These are phyloP conservation scores for Candida ponderosae DNA, from an alignment of 805 yeast species.

Conservation along the genomic window DNA sequence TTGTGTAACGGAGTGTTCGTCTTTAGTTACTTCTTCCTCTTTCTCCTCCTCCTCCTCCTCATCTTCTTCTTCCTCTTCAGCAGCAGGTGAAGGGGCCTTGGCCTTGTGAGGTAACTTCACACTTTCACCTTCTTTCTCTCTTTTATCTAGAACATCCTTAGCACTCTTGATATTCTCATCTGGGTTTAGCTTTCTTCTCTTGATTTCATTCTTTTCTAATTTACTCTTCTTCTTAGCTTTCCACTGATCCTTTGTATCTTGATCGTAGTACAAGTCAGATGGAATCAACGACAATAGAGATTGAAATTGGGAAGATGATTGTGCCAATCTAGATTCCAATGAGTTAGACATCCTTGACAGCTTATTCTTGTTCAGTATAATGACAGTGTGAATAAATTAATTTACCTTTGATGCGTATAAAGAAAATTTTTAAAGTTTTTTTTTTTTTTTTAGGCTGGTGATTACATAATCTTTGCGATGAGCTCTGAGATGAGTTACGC, in stretches of 20 bases:
- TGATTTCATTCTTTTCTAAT: conserved; percentile 51
- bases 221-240: conserved; percentile 70
- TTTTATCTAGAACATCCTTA: conserved; percentile 48
- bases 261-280: conserved; percentile 90
- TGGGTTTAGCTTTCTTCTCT: conserved; percentile 73
- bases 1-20: conserved; percentile 16
- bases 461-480: too few relatives aligned
- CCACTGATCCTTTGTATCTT: conserved; percentile 87
- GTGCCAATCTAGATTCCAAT: not conserved
- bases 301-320: conserved; percentile 64
- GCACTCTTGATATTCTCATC: conserved; percentile 46
- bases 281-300: conserved; percentile 88
- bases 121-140: conserved; percentile 45
- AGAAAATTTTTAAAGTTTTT: too few relatives aligned
- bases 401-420: too few relatives aligned
- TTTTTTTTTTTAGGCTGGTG: too few relatives aligned
- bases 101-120: conserved; percentile 30
- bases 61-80: conserved; percentile 11
- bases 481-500: too few relatives aligned
- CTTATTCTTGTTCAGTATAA: too few relatives aligned
- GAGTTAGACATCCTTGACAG: not conserved
- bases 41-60: conserved; percentile 18
- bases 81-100: conserved; percentile 6
- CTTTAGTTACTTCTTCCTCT: conserved; percentile 4
- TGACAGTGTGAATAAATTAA: too few relatives aligned